Base-by-base conservation (phyloP, 352 stramenopile genomes). In the Phytophthora crassamura region DNA sequence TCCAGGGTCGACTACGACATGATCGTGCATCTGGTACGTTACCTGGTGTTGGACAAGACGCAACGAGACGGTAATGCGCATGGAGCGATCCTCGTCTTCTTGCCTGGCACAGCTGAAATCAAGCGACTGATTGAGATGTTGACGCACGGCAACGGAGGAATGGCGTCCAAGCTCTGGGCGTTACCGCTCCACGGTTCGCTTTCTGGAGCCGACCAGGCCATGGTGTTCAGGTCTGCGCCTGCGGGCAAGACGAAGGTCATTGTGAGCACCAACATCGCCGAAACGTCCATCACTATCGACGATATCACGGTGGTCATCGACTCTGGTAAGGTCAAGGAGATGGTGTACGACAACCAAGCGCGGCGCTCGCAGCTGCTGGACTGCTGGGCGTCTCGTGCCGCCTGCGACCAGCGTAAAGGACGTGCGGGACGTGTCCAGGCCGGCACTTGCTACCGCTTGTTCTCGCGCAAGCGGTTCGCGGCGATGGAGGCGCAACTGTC, bases 1-100 rank as follows among this genome's bases (percentile, higher is more conserved):
- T 85, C 78, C 16, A 74, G 93, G 10, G 97, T 98, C 30, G 97
- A 99, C 73, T 98, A 98, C 71, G 90, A 98, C 43, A 67, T 98
- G 16, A 91, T 96, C 22, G 78, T 86, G n/a, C 74, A 90, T 32
- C 69, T 98, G 14, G 62, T 98, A 15, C 73, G 90, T 48, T 71
- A 96, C 53, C 86, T 98, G 57, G 65, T 73, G 39, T 47, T 74
- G 9, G 68, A 85, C 16, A 72, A 66, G 8, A 10, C 35, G 20
- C 59, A 35, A 34, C 48, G 3, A 8, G 25, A 40, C 33, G 53
- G 41, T 69, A 55, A 59, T 15, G 25, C 34, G 7, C 51, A 72
- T 33, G 86, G 89, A 14, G 82, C 88, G 12, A 94, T 97, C 47
- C 57, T 97, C 18, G 74, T 97, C 1, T 97, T 97, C 57, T 52